Conservation (phyloP, 176 grass and related monocot species). For the Carex littledalei region DNA sequence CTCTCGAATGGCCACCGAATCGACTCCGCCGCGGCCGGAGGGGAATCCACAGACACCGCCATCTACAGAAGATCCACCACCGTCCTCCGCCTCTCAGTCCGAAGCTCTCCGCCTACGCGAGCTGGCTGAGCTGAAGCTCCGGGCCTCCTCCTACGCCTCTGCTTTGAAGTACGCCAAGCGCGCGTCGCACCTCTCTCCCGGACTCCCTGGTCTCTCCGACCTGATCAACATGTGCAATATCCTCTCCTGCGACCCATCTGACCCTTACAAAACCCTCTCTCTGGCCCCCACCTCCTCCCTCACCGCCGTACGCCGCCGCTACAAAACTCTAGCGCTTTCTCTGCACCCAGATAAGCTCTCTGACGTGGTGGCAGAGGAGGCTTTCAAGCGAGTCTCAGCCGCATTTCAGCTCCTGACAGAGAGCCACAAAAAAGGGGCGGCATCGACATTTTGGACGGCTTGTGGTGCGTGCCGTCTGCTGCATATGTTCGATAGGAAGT, state of each 20-base stretch:
- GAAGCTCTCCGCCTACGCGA: slow-evolving; percentile 32
- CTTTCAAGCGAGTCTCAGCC: slow-evolving; percentile 40
- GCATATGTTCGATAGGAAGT: slow-evolving; percentile 78
- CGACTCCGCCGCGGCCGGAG: slow-evolving; percentile 4
- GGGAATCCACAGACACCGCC: background rate
- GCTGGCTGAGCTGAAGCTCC: slow-evolving; percentile 53
- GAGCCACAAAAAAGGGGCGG: slow-evolving; percentile 4
- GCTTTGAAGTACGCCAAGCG: slow-evolving; percentile 67
- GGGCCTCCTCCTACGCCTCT: slow-evolving; percentile 29
- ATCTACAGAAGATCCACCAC: background rate
- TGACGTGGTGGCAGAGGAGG: slow-evolving; percentile 39
- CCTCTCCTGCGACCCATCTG: slow-evolving; percentile 48
- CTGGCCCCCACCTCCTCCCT: slow-evolving; percentile 26
- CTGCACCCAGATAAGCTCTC: slow-evolving; percentile 31
- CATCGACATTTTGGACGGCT: slow-evolving; percentile 72
- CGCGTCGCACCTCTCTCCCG: slow-evolving; percentile 38
- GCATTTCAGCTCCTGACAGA: slow-evolving; percentile 57
- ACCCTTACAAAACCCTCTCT: slow-evolving; percentile 43
- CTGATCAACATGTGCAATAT: slow-evolving; percentile 45
- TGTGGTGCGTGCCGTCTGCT: slow-evolving; percentile 74
- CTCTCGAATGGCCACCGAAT: background rate
- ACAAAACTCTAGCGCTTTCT: slow-evolving; percentile 59
- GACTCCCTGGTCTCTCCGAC: slow-evolving; percentile 19
- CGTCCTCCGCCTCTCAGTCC: background rate
- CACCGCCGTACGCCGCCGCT: slow-evolving; percentile 44